Evolutionary conservation across 768 basidiomycete genomes (phyloP), one percentile per base, ranked within the genome.

Genomic region (Rhodocollybia butyracea): DNA sequence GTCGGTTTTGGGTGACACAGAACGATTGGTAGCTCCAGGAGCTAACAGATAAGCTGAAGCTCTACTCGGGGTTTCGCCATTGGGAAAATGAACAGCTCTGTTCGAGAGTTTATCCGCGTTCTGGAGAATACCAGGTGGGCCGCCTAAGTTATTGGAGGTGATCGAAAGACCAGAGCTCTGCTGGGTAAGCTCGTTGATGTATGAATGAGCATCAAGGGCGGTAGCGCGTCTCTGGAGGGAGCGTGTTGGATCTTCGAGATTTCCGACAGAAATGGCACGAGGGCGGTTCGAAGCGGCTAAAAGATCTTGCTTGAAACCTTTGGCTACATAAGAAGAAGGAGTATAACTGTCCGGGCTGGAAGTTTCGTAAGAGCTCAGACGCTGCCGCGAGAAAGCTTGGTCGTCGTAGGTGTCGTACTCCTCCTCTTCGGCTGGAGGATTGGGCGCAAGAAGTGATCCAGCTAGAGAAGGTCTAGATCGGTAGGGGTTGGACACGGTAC

Each of bases 401-500:
- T 79, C 74, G 53, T 84, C 80, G 58, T 84, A 82, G 60, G 76
- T 75, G 54, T 87, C 83, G 63, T 89, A 88, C 60, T 83, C 79
- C 47, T 91, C 89, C 50, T 90, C 87, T 50, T 91, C 90, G 17
- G 89, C 86, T 57, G 85, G 83, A 40, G 80, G 76, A 2, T 86
- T 81, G 2, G 86, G 83, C 15, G 83, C 68, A 38, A 91, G 72
- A 57, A 89, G 74, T 3, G 88, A 86, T 39, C 76, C 74, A n/a
- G 77, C 70, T 17, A 75, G 76, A 46, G 83, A 77, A 55, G 87
- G 75, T 59, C 88, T 78, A 51, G 77, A 74, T 58, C 91, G 84
- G 69, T 94, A 94, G n/a, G 93, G 91, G 66, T 91, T 89, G 12
- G 94, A 96, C 15, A 98, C 94, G 1, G 94, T 98, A 64, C 82